These are phyloP conservation scores for Aphanomyces invadans DNA, from an alignment of 352 stramenopile species.

Conservation along the genomic window DNA sequence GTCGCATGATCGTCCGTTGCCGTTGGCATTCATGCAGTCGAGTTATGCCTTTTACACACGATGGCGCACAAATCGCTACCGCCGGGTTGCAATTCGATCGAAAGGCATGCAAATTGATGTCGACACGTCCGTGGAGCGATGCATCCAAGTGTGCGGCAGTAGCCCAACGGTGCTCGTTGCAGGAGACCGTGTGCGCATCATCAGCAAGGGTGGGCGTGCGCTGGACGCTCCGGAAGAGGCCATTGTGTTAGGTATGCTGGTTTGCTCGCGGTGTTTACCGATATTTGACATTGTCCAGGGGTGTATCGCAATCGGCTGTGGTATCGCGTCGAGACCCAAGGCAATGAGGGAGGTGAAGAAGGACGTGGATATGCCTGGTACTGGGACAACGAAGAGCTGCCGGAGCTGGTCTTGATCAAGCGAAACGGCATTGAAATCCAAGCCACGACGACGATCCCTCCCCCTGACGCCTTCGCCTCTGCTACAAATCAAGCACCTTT, in stretches of 20 bases:
- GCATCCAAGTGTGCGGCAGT: slow-evolving; percentile 80
- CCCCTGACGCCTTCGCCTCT: background rate
- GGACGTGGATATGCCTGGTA: slow-evolving; percentile 93
- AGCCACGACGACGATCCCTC: background rate
- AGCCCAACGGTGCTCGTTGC: slow-evolving; percentile 83
- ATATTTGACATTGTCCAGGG: slow-evolving; percentile 15
- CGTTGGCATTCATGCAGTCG: slow-evolving; percentile 48
- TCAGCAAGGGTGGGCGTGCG: slow-evolving; percentile 89
- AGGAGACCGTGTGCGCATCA: slow-evolving; percentile 91
- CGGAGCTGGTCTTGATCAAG: slow-evolving; percentile 68
- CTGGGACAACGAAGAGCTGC: slow-evolving; percentile 89
- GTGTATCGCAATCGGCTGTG: slow-evolving; percentile 90
- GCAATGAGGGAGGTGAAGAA: slow-evolving; percentile 92
- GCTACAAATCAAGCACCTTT: slow-evolving; percentile 26
- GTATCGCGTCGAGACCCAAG: slow-evolving; percentile 94
- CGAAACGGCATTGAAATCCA: slow-evolving; percentile 75
- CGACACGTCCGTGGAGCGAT: slow-evolving; percentile 85
- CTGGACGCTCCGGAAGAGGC: slow-evolving; percentile 96
- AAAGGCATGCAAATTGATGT: slow-evolving; percentile 91
- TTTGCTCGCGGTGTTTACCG: background rate
- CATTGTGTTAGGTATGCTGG: slow-evolving; percentile 76
- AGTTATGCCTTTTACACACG: slow-evolving; percentile 80
- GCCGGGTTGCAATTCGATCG: slow-evolving; percentile 67
- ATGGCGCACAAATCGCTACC: slow-evolving; percentile 77
- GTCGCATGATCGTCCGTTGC: slow-evolving; percentile 47